These are phyloP conservation scores for Malassezia arunalokei DNA, from an alignment of 1,284 basidiomycete genomes.

Conservation along the genomic window DNA sequence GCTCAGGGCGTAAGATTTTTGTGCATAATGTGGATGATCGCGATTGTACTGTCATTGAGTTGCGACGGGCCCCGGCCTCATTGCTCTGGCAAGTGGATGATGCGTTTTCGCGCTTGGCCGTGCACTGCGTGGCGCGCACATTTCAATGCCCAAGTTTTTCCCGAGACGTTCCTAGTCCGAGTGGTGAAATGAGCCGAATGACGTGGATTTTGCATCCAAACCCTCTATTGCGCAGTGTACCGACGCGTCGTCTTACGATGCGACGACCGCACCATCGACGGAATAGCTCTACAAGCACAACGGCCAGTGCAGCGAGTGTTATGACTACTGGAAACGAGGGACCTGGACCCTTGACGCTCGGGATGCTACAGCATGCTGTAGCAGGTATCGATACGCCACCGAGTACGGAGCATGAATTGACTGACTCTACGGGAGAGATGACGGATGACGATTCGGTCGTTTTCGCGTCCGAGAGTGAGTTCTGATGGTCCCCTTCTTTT, in stretches of 20 bases:
- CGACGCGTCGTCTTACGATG: conserved; percentile 8
- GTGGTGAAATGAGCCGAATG: conserved; percentile 2
- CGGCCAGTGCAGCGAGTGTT: conserved; percentile 2
- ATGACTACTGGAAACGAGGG: background rate
- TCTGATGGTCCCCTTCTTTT: background rate
- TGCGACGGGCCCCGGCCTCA: conserved; percentile 28
- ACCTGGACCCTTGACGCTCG: conserved; percentile 2
- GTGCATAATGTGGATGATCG: background rate
- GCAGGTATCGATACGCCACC: conserved; percentile 8
- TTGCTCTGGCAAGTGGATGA: conserved; percentile 31
- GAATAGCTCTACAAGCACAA: conserved; percentile 9
- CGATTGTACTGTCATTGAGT: conserved; percentile 16
- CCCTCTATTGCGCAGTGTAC: conserved; percentile 19
- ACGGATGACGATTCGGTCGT: background rate
- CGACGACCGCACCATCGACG: conserved; percentile 2
- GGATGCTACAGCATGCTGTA: conserved; percentile 2
- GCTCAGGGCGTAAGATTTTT: background rate
- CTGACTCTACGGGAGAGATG: conserved; percentile 3
- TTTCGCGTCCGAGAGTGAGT: background rate
- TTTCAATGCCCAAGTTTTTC: conserved; percentile 27
- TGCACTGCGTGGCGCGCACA: conserved; percentile 36
- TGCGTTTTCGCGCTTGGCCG: conserved; percentile 25
- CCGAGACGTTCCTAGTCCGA: conserved; percentile 1
- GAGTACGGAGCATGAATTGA: conserved; percentile 8
- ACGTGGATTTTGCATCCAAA: conserved; percentile 39